phyloP scores from a whole-genome alignment of 192 early-diverging fungal species.

The Backusella sp. region DNA sequence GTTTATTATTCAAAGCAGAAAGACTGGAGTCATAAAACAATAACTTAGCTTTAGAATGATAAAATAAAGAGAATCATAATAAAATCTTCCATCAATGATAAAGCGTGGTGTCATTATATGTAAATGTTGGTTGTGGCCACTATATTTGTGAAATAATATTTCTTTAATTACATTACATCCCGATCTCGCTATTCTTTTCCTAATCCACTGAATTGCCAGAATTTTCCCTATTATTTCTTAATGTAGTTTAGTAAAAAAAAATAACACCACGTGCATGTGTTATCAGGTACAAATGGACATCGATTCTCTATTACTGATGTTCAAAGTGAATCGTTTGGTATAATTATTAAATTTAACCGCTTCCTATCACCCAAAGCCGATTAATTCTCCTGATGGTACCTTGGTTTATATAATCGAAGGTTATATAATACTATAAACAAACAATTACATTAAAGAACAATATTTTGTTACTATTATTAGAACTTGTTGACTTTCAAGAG shows the following conservation, averaged over 20 bases:
- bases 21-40: too few relatives aligned
- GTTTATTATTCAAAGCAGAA: background rate
- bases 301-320: background rate
- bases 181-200: background rate
- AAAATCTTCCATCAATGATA: background rate
- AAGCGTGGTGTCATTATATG: background rate
- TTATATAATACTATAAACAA: background rate
- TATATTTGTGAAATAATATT: background rate
- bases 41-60: background rate
- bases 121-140: background rate
- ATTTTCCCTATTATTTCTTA: background rate
- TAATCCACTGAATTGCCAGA: background rate
- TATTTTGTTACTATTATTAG: background rate
- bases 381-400: background rate
- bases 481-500: background rate
- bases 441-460: background rate
- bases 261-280: background rate
- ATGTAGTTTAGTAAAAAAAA: background rate
- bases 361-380: background rate
- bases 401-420: background rate
- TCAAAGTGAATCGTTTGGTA: background rate
- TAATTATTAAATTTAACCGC: background rate
- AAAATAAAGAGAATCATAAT: background rate
- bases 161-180: background rate
- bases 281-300: background rate